Base-by-base conservation (phyloP, 108 stramenopile genomes). In the Cylindrotheca closterium region DNA sequence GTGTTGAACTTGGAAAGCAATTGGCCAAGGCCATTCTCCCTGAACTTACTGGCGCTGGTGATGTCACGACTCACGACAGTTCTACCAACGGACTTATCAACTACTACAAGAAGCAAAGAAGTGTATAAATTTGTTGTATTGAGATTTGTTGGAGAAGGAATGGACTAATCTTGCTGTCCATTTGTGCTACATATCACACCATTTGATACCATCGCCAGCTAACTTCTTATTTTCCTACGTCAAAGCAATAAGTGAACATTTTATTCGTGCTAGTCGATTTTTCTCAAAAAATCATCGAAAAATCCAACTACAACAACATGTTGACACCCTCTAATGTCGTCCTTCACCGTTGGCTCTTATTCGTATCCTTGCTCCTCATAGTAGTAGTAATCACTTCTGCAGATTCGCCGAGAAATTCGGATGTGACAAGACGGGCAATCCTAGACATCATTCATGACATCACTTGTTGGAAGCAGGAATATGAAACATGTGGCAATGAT, bases 1-100 rank as follows among this genome's bases (percentile, higher is more conserved):
- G 97, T 30, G 95, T 94, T 4, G 92, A 98, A 84, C 93, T 99
- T 45, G 98, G 98, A 37, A 98, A 99, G 89, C 89, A 82, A 51
- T 83, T 98, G 48, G 98, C 98, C 30, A 91, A 83, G 82, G 79
- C 62, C 25, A 92, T 87, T 56, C 68, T 87, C 10, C 91, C 91
- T n/a, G 90, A 91, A 68, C 67, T 91, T 55, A 52, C 54, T 4
- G 73, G 63, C 28, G 27, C 27, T 3, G 83, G 33, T 4, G 68
- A 82, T 12, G 77, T 91, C 12, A 67, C 70, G 0, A 76, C 85
- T 30, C 90, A 91, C 57, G 90, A 91, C 50, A 84, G 81, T 57
- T 91, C 90, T 15, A 91, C 90, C 30, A 91, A 91, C 60, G 90
- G 90, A 3, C 78, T 91, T 65, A 91, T 91, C 58, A 91, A 91